Evolutionary conservation across 2,329 filamentous ascomycete species (phyloP), one percentile per base, ranked within the genome.

Genomic region (Scytalidium sp.): DNA sequence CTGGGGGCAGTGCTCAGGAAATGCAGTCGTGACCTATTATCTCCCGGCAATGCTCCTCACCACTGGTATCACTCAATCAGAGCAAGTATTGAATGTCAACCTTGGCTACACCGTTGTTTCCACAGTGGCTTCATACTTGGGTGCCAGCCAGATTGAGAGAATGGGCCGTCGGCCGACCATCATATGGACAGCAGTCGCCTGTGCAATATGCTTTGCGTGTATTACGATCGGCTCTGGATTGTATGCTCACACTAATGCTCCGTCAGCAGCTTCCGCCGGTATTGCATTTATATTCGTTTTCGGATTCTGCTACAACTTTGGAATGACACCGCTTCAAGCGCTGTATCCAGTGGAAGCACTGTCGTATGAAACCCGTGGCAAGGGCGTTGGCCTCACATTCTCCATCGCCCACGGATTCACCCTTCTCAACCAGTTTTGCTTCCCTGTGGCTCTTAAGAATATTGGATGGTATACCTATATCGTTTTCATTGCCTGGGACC

Each of bases 111-210:
- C 74, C 25, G 67, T 76, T 51, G 77, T 81, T 59, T 75, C 78
- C 13, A 71, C 79, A 10, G 64, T 80, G 19, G 75, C 75, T 56
- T 74, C 78, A 23, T 67, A 80, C 32, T 58, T 74, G 1, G 81
- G 81, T 47, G 76, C 79, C 4, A 67, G 72, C 17, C 69, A 83
- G 50, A 78, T 78, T 2, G 80, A 83, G 25, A 71, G 71, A 1
- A 50, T 83, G 6, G 79, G 81, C n/a, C 79, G 81, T 22, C 76
- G 81, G 2, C 76, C 76, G 19, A 65, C 79, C 32, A 67, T 80
- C 41, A 62, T 81, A 47, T 73, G 73, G 51, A 75, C 73, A 20
- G 72, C 76, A 56, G 64, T 71, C 1, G 69, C 68, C 19, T 71
- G 75, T 46, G 71, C 73, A 32, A 57, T 75, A 19, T 67, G 77